Conservation (phyloP, 768 basidiomycete species). For the Hirschioporus abietinus region DNA sequence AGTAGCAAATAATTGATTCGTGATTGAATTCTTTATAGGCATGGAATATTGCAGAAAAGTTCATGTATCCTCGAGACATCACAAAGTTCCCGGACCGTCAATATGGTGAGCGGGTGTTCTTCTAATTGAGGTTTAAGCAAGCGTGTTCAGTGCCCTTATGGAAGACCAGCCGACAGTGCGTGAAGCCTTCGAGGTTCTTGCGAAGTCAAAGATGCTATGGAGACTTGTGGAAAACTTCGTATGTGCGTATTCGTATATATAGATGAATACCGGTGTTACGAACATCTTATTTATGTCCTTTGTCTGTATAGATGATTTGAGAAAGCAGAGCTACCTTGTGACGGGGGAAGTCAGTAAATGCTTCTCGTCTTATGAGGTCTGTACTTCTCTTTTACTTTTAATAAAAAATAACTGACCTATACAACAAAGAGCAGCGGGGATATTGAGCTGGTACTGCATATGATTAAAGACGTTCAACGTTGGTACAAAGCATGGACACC, state of each 20-base stretch:
- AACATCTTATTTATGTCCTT: background rate
- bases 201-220: slow-evolving; percentile 53
- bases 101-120: background rate
- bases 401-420: background rate
- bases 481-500: slow-evolving; percentile 81
- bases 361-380: slow-evolving; percentile 61
- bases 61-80: background rate
- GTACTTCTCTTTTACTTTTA: slow-evolving; percentile 11
- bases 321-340: slow-evolving; percentile 53
- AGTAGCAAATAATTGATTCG: background rate
- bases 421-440: slow-evolving; percentile 39
- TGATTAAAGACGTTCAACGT: slow-evolving; percentile 55
- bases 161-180: slow-evolving; percentile 26
- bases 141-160: background rate
- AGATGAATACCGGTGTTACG: background rate
- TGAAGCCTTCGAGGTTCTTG: slow-evolving; percentile 53
- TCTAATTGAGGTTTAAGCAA: background rate
- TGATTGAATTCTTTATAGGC: slow-evolving; percentile 5
- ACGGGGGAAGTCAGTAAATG: slow-evolving; percentile 51
- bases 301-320: slow-evolving; percentile 62
- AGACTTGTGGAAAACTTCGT: slow-evolving; percentile 67
- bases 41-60: background rate
- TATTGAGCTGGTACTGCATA: slow-evolving; percentile 42
- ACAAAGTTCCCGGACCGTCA: background rate
- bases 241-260: slow-evolving; percentile 36